Evolutionary conservation across 2,329 filamentous ascomycete species (phyloP).

Genomic region (Colletotrichum ledebouriae): DNA sequence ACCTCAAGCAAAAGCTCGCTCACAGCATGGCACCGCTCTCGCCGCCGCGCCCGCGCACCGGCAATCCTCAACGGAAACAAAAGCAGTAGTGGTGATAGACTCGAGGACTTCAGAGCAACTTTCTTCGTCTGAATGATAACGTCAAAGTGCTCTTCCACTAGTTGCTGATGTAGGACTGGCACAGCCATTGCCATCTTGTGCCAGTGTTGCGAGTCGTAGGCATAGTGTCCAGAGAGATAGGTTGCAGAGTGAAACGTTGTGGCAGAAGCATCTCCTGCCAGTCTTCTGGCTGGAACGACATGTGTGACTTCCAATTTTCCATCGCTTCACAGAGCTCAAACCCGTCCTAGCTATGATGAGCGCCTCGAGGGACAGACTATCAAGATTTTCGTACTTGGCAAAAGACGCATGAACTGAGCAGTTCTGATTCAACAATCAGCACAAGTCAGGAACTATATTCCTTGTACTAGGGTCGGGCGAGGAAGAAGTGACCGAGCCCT

Average conservation of each 20-base stretch:
- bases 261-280: constrained; percentile 44
- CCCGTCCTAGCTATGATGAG: constrained; percentile 43
- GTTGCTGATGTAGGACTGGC: constrained; percentile 43
- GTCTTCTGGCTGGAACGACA: not conserved
- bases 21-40: constrained; percentile 46
- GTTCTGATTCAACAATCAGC: no score
- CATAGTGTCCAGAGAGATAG: constrained; percentile 54
- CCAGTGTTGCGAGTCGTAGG: constrained; percentile 53
- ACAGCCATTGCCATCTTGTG: constrained; percentile 43
- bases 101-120: constrained; percentile 42
- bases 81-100: constrained; percentile 50
- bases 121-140: constrained; percentile 45
- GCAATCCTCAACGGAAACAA: constrained; percentile 53
- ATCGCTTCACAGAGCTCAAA: constrained; percentile 44
- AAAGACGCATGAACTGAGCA: no score
- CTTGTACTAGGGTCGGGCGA: no score
- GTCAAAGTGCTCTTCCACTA: constrained; percentile 45
- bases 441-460: not conserved
- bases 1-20: constrained; percentile 40
- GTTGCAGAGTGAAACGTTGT: constrained; percentile 49
- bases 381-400: no score
- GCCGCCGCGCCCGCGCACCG: constrained; percentile 48
- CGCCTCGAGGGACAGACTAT: not conserved
- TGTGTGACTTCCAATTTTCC: not conserved
- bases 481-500: constrained; percentile 47